These are phyloP conservation scores for Diplodia intermedia DNA, from an alignment of 2,329 filamentous ascomycete genomes.

Conservation along the genomic window DNA sequence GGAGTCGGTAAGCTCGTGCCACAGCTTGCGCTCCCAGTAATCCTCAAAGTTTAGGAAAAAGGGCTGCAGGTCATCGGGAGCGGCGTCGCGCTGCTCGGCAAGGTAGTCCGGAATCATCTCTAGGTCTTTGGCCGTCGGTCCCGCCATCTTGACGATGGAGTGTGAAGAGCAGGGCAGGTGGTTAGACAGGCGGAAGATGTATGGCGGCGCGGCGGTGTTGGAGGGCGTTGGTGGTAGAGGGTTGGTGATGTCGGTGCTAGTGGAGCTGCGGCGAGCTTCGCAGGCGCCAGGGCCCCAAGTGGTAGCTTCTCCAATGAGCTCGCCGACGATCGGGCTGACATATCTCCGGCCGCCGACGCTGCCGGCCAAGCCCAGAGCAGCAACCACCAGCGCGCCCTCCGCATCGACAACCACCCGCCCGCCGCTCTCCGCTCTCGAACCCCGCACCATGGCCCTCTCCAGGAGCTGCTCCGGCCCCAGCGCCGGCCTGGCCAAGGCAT, in stretches of 20 bases:
- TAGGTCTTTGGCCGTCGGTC: constrained; percentile 69
- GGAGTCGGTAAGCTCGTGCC: constrained; percentile 95
- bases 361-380: constrained; percentile 30
- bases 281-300: neutral
- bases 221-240: constrained; percentile 35
- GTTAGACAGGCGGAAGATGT: constrained; percentile 6
- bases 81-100: constrained; percentile 83
- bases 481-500: constrained; percentile 46
- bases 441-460: constrained; percentile 48
- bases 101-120: constrained; percentile 93
- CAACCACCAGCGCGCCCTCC: constrained; percentile 41
- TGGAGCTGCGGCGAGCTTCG: constrained; percentile 33
- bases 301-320: constrained; percentile 24
- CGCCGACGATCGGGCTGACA: constrained; percentile 26
- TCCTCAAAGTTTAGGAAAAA: constrained; percentile 93
- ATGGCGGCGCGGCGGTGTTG: constrained; percentile 16
- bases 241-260: constrained; percentile 34
- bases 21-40: constrained; percentile 97
- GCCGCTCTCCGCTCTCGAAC: constrained; percentile 45
- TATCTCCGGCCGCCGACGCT: constrained; percentile 24
- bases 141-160: constrained; percentile 42
- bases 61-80: constrained; percentile 85
- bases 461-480: constrained; percentile 50
- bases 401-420: constrained; percentile 60
- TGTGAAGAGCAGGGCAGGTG: constrained; percentile 1